Conservation (phyloP, 331 rosid genomes). For the Prunus yedoensis region DNA sequence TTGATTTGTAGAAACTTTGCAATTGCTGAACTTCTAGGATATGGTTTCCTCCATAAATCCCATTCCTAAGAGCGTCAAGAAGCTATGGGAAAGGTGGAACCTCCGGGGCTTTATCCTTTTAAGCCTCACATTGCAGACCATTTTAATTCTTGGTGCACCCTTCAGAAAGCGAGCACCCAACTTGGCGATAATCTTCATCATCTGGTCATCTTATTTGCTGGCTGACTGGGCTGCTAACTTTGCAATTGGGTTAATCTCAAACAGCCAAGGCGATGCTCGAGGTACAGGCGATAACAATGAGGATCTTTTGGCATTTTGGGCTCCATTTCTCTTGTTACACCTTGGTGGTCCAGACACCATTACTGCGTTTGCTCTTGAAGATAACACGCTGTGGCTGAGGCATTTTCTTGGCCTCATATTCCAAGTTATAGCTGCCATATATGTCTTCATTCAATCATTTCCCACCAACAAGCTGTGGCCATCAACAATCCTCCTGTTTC, state of each 20-base stretch:
- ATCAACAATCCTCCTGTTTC: slow-evolving; percentile 26
- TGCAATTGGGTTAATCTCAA: slow-evolving; percentile 31
- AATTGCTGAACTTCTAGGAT: neutral
- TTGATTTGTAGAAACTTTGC: neutral
- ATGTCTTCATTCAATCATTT: slow-evolving; percentile 40
- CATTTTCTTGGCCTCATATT: slow-evolving; percentile 37
- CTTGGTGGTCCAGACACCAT: slow-evolving; percentile 67
- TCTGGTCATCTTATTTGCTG: slow-evolving; percentile 34
- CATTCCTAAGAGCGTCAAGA: slow-evolving; percentile 16
- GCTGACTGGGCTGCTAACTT: slow-evolving; percentile 37
- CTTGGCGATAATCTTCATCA: neutral
- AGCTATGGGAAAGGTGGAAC: slow-evolving; percentile 32
- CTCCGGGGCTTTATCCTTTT: slow-evolving; percentile 16
- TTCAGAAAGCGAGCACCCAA: slow-evolving; percentile 22
- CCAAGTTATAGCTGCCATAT: slow-evolving; percentile 27
- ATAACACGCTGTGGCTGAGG: slow-evolving; percentile 51
- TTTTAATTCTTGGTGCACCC: slow-evolving; percentile 23
- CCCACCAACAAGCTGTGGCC: slow-evolving; percentile 33
- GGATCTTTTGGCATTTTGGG: slow-evolving; percentile 43
- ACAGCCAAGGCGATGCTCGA: slow-evolving; percentile 1
- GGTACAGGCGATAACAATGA: neutral
- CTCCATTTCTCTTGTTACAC: slow-evolving; percentile 53
- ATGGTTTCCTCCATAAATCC: slow-evolving; percentile 12
- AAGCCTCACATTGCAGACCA: slow-evolving; percentile 25
- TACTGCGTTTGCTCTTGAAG: slow-evolving; percentile 49